Evolutionary conservation across 2,329 filamentous ascomycete species (phyloP).

Genomic region (Madurella mycetomatis): DNA sequence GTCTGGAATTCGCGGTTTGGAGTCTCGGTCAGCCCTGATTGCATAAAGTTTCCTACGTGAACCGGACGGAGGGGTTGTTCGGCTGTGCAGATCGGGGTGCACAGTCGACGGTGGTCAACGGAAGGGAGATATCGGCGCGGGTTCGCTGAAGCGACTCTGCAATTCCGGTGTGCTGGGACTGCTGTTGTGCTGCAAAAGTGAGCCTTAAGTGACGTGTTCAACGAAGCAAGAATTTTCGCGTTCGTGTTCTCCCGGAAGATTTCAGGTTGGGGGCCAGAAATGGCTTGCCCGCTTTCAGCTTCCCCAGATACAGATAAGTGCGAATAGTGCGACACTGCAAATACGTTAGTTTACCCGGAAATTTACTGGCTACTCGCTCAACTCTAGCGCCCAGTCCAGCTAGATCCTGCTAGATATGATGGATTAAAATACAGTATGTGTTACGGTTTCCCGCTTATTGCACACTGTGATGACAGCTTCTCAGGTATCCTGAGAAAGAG

Average conservation of each 20-base stretch:
- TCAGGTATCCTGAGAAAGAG: too few relatives aligned
- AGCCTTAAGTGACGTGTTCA: slow-evolving; percentile 12
- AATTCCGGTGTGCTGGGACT: background rate
- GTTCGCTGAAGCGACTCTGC: background rate
- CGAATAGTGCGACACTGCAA: too few relatives aligned
- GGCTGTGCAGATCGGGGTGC: slow-evolving; percentile 50
- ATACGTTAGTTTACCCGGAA: too few relatives aligned
- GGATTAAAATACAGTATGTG: too few relatives aligned
- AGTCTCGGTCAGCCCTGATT: slow-evolving; percentile 51
- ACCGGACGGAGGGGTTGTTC: slow-evolving; percentile 29
- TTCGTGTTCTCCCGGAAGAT: background rate
- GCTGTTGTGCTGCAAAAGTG: background rate
- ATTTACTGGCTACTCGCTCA: too few relatives aligned
- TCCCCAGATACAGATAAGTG: background rate
- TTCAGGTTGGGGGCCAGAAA: background rate
- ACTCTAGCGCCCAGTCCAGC: too few relatives aligned
- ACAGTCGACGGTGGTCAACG: slow-evolving; percentile 40
- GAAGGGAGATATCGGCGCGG: background rate
- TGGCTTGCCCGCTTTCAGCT: background rate
- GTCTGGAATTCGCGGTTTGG: slow-evolving; percentile 39
- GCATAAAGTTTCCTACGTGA: slow-evolving; percentile 56
- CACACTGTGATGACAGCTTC: too few relatives aligned
- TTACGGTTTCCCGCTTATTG: too few relatives aligned
- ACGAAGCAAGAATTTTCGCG: slow-evolving; percentile 12
- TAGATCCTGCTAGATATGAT: too few relatives aligned